Evolutionary conservation across 2,329 filamentous ascomycete genomes (phyloP).

Genomic region (Penicillium sp.): DNA sequence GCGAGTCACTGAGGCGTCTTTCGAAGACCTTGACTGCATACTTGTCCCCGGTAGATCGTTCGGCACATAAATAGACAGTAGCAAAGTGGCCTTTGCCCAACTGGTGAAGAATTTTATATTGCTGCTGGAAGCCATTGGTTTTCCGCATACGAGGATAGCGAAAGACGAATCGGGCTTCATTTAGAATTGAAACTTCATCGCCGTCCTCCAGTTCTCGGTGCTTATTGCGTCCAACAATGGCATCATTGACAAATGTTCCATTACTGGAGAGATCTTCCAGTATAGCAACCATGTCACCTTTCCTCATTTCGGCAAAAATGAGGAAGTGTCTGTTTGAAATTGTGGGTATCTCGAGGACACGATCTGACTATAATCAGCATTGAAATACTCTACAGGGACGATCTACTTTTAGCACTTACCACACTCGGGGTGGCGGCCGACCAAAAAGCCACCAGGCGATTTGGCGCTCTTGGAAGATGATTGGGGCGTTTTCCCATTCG

Average conservation of each 20-base stretch:
- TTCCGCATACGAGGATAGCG: slow-evolving; percentile 75
- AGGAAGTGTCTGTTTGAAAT: slow-evolving; percentile 76
- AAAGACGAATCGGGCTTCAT: slow-evolving; percentile 86
- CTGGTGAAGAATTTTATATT: slow-evolving; percentile 80
- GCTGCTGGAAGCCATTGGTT: slow-evolving; percentile 76
- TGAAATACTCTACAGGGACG: neutral
- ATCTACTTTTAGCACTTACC: slow-evolving; percentile 56
- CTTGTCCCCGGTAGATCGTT: slow-evolving; percentile 75
- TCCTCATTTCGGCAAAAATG: slow-evolving; percentile 56
- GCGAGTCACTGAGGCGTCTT: slow-evolving; percentile 76
- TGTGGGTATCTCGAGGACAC: slow-evolving; percentile 70
- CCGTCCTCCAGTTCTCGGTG: slow-evolving; percentile 82
- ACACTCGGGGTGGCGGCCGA: slow-evolving; percentile 91
- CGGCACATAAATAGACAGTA: slow-evolving; percentile 85
- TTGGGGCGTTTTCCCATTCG: slow-evolving; percentile 36
- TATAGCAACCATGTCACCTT: slow-evolving; percentile 64
- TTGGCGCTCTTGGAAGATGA: slow-evolving; percentile 59
- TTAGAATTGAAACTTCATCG: slow-evolving; percentile 85
- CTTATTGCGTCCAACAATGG: slow-evolving; percentile 86
- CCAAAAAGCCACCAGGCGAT: slow-evolving; percentile 78
- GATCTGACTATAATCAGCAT: slow-evolving; percentile 53
- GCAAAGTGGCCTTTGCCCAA: slow-evolving; percentile 95
- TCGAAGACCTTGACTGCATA: slow-evolving; percentile 96
- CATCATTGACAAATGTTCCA: slow-evolving; percentile 93
- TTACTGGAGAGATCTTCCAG: slow-evolving; percentile 94